phyloP scores from a whole-genome alignment of 2,329 filamentous ascomycete genomes.

The Metarhizium album region DNA sequence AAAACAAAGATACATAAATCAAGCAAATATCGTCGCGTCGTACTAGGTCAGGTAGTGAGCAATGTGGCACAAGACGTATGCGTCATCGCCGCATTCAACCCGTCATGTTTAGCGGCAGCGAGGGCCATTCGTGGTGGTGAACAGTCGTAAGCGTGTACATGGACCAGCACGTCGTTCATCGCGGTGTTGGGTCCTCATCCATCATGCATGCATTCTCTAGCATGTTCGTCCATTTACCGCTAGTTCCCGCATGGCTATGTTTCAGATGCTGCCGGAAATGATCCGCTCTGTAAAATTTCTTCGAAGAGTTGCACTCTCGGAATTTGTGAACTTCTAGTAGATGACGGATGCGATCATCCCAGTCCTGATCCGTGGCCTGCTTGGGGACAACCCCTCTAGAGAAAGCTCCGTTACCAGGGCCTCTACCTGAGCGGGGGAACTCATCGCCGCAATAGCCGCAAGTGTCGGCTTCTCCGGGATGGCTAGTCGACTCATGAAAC shows the following conservation, averaged over 20 bases:
- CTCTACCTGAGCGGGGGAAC: conserved; percentile 48
- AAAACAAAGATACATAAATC: background rate
- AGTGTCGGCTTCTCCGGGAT: conserved; percentile 59
- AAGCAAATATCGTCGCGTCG: conserved; percentile 1
- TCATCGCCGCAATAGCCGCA: conserved; percentile 96
- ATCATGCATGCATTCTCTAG: conserved; percentile 95
- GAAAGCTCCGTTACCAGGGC: conserved; percentile 21
- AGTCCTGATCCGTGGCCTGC: conserved; percentile 66
- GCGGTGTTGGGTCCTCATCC: conserved; percentile 52
- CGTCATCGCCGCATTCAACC: background rate
- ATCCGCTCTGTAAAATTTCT: conserved; percentile 96
- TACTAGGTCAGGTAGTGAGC: background rate
- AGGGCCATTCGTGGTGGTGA: background rate
- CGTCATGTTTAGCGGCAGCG: background rate
- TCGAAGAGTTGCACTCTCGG: conserved; percentile 92
- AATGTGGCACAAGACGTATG: background rate
- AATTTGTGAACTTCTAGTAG: conserved; percentile 91
- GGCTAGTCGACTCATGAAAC: conserved; percentile 69
- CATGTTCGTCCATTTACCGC: conserved; percentile 98
- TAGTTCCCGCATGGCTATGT: conserved; percentile 91
- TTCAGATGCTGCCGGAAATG: conserved; percentile 98
- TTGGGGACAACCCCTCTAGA: conserved; percentile 26
- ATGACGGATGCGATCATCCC: conserved; percentile 79
- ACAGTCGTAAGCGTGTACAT: background rate
- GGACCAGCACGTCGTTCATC: conserved; percentile 11